A percentile compares a stretch with the other conserved stretches of the same genome.
These are phyloP conservation scores for Fusarium begoniae DNA, from an alignment of 2,329 filamentous ascomycete species.

Conservation along the genomic window DNA sequence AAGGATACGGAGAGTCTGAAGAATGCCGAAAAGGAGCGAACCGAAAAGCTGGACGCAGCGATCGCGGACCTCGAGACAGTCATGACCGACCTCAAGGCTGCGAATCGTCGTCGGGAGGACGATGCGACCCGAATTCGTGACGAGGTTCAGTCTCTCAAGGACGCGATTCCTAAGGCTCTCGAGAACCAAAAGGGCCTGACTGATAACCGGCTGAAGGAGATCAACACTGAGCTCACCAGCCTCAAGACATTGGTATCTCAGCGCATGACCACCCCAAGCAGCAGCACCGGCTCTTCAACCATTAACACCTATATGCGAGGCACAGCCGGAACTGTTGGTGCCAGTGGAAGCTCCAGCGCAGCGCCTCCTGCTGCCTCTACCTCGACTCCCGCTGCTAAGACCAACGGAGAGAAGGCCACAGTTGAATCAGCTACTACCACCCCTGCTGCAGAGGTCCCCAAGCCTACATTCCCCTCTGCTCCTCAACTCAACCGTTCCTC, in stretches of 20 bases:
- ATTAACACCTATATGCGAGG: constrained; percentile 40
- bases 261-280: constrained; percentile 59
- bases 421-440: constrained; percentile 39
- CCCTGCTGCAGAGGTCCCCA: constrained; percentile 45
- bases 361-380: constrained; percentile 40
- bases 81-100: constrained; percentile 81
- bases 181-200: constrained; percentile 86
- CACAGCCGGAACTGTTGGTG: constrained; percentile 19
- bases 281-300: constrained; percentile 41
- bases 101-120: constrained; percentile 83
- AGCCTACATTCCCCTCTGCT: constrained; percentile 42
- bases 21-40: constrained; percentile 83
- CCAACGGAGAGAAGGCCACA: constrained; percentile 42
- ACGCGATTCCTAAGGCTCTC: constrained; percentile 87
- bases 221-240: constrained; percentile 88
- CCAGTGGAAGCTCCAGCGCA: constrained; percentile 1
- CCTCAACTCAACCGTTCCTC: constrained; percentile 42
- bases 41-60: constrained; percentile 82
- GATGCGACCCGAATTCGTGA: constrained; percentile 87
- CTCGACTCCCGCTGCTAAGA: constrained; percentile 29
- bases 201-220: constrained; percentile 82
- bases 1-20: constrained; percentile 92
- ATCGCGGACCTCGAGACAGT: constrained; percentile 86
- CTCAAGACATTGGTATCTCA: constrained; percentile 85
- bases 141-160: constrained; percentile 83